Base-by-base conservation (phyloP, 192 early-diverging fungal genomes). In the Dissophora globulifera region DNA sequence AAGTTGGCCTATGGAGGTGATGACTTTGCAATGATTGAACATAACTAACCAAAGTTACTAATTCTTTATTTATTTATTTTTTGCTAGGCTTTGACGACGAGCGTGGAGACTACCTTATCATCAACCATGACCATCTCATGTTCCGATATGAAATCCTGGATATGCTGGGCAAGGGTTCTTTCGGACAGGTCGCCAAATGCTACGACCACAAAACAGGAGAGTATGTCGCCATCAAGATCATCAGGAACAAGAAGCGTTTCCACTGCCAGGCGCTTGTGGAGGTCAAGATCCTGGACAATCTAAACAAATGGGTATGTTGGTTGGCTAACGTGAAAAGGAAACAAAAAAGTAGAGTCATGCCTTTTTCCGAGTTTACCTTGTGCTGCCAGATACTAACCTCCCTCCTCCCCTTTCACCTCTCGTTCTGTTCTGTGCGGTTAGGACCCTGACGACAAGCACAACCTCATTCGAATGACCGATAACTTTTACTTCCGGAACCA, bases 401-500 rank as follows among this genome's bases (percentile, higher is more conserved):
- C 31, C 5, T 47, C 0, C 11, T 54, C 11, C 19, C 20, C 17
- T 47, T 15, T 3, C 17, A 25, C n/a, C 16, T 7, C 6, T 33
- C n/a, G 16, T 32, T 29, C 32, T 8, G 17, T 23, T 49, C 33
- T 45, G 30, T 41, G 50, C 26, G 32, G 25, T 25, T 74, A 93
- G 94, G 96, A 98, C 67, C 81, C 90, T 9, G 88, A 92, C 19
- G 88, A 93, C 55, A 87, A 86, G 40, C 87, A 92, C 80, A 88
- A 93, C 68, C 83, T 92, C 33, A 83, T 99, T 42, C 92, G 95
- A 38, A 96, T 98, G 89, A 87, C 89, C 6, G 94, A 94, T 30
- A 86, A 87, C 65, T 99, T 99, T 80, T 89, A 94, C 53, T 99
- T 99, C 85, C 90, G 97, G 51, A 94, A 90, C 58, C 97, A 99